Base-by-base conservation (phyloP, 2,329 filamentous ascomycete genomes). In the Chrysosporium queenslandicum region DNA sequence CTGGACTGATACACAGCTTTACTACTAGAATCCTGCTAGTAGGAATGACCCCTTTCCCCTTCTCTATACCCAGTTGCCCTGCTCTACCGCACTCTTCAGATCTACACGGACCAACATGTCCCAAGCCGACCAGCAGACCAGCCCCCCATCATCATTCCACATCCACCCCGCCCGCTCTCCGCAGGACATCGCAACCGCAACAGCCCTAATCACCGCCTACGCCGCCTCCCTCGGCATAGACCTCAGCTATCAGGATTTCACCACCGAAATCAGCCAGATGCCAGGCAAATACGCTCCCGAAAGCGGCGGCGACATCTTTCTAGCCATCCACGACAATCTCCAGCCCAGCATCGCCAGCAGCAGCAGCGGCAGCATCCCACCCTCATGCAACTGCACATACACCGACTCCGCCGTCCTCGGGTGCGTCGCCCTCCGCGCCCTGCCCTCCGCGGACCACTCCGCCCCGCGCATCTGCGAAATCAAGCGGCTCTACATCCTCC, bases 181-280 rank as follows among this genome's bases (percentile, higher is more conserved):
- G 8, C 29, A 39, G 23, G 55, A 57, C 21, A 42, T 57, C 32
- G 14, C 25, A 5, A 42, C 40, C 18, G 42, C 53, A 34, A 52
- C 37, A 18, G 9, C 37, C 11, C 63, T 76, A 29, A 73, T 76
- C 58, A 66, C 60, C 12, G 61, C 66, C 6, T 76, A 76, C 54
- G 66, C 68, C 2, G 46, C 60, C 47, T 70, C 71, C 1, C 66
- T 82, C 1, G 68, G 68, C 18, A 69, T 82, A 48, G 77, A 79
- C 57, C 75, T 82, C 32, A 68, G 71, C 9, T 82, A 78, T 59
- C 79, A 82, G 62, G 68, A 71, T 54, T 82, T 80, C 63, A 60
- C 69, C 8, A 60, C 67, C 8, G 79, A 82, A 61, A 66, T 82
- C 18, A 65, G 69, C 5, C 66, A 62, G 7, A 64, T 82, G 14